Percentiles rank a stretch among this genome's conserved stretches.
phyloP scores from a whole-genome alignment of 345 rosid genomes.

The Moricandia arvensis region DNA sequence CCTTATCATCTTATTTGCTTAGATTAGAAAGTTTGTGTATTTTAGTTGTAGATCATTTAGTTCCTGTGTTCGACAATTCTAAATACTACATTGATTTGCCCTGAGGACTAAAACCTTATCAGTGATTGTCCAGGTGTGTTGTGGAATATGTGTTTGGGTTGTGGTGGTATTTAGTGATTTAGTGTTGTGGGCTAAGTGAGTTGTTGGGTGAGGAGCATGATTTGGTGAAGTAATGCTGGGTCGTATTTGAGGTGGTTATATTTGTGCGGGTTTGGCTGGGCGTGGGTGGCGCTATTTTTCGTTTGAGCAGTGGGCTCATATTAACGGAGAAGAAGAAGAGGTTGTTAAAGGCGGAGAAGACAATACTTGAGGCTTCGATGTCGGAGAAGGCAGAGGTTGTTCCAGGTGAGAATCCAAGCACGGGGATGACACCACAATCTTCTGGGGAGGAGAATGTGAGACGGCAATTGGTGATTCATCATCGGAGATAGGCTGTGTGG shows the following conservation, averaged over 20 bases:
- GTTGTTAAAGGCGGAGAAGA: background rate
- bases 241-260: background rate
- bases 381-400: accelerated
- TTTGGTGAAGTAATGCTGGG: too few species aligned
- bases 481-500: background rate
- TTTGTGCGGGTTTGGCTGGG: background rate
- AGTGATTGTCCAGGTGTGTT: too few species aligned
- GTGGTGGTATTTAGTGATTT: too few species aligned
- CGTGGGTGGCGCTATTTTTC: background rate
- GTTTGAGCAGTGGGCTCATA: background rate
- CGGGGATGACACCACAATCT: background rate
- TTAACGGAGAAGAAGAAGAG: background rate
- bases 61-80: too few species aligned
- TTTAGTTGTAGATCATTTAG: too few species aligned
- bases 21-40: too few species aligned
- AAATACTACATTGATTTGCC: too few species aligned
- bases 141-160: too few species aligned
- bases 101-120: too few species aligned
- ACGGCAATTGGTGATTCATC: background rate
- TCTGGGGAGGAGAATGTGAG: background rate
- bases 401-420: background rate
- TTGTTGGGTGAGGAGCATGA: too few species aligned
- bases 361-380: background rate
- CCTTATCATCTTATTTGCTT: too few species aligned
- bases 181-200: too few species aligned